A percentile compares a stretch with the other conserved stretches of the same genome.
phyloP scores from a whole-genome alignment of 1,284 basidiomycete species.

The Stereum hirsutum region DNA sequence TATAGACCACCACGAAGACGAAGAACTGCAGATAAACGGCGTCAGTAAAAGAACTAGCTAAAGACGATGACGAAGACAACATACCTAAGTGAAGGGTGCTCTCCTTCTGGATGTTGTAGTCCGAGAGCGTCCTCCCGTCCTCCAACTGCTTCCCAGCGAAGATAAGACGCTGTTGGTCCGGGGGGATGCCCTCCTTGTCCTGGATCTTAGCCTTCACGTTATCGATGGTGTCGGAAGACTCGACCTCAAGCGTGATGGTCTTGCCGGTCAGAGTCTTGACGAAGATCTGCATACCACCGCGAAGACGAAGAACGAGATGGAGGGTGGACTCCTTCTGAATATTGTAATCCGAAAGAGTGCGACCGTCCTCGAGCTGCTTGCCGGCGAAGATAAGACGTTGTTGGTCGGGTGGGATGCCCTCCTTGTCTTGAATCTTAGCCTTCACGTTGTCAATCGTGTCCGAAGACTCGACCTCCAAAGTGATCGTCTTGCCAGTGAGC shows the following conservation, averaged over 20 bases:
- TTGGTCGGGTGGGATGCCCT: slow-evolving; percentile 93
- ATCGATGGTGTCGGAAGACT: slow-evolving; percentile 95
- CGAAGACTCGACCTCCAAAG: slow-evolving; percentile 93
- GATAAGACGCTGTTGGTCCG: slow-evolving; percentile 96
- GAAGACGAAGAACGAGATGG: slow-evolving; percentile 53
- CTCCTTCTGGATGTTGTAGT: slow-evolving; percentile 96
- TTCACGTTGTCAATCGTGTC: slow-evolving; percentile 99
- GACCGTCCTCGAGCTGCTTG: slow-evolving; percentile 95
- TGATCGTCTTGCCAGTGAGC: slow-evolving; percentile 99
- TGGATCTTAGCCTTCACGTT: slow-evolving; percentile 97
- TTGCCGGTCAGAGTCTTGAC: slow-evolving; percentile 94
- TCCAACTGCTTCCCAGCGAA: slow-evolving; percentile 98
- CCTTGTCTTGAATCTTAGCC: slow-evolving; percentile 94
- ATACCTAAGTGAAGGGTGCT: slow-evolving; percentile 94
- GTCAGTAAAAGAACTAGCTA: too few relatives aligned
- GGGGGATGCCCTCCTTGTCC: slow-evolving; percentile 92
- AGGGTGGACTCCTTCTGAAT: slow-evolving; percentile 68
- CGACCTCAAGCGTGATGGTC: slow-evolving; percentile 97
- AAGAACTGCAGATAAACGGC: too few relatives aligned
- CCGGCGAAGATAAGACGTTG: slow-evolving; percentile 98
- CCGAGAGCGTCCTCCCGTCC: slow-evolving; percentile 83
- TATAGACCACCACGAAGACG: too few relatives aligned
- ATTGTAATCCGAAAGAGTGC: slow-evolving; percentile 86
- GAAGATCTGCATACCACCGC: slow-evolving; percentile 79
- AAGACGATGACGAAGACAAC: too few relatives aligned